phyloP scores from a whole-genome alignment of 176 grass and related monocot genomes.

The Poa annua region DNA sequence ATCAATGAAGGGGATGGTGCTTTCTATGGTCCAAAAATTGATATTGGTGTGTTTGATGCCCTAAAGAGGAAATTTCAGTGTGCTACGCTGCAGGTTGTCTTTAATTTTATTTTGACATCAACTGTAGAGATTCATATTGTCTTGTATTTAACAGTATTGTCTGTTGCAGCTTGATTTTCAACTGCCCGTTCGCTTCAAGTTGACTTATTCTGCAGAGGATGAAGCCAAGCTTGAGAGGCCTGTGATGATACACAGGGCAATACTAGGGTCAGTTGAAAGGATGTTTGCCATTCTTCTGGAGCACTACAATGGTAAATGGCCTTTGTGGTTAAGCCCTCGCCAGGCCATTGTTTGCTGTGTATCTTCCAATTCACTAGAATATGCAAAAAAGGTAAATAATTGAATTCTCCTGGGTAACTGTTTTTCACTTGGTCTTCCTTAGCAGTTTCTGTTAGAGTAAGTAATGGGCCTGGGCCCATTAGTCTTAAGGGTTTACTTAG shows the following conservation, averaged over 20 bases:
- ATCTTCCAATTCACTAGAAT: slow-evolving; percentile 66
- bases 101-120: slow-evolving; percentile 19
- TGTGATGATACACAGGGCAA: slow-evolving; percentile 97
- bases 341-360: slow-evolving; percentile 93
- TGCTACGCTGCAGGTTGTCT: slow-evolving; percentile 87
- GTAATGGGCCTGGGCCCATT: too few relatives aligned
- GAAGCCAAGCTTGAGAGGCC: slow-evolving; percentile 96
- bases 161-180: slow-evolving; percentile 90
- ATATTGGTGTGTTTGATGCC: slow-evolving; percentile 99
- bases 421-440: not conserved
- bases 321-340: slow-evolving; percentile 95
- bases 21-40: slow-evolving; percentile 98
- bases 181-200: slow-evolving; percentile 87
- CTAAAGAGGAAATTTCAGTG: slow-evolving; percentile 99
- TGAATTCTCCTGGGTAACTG: not conserved
- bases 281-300: slow-evolving; percentile 99
- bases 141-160: slow-evolving; percentile 42
- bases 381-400: slow-evolving; percentile 74
- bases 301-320: slow-evolving; percentile 99
- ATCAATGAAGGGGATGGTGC: slow-evolving; percentile 99
- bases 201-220: slow-evolving; percentile 92
- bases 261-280: slow-evolving; percentile 95
- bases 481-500: too few relatives aligned
- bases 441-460: too few relatives aligned
- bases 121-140: not conserved